Percentiles rank a stretch among this genome's conserved stretches.
phyloP scores from a whole-genome alignment of 345 rosid genomes.

The Lepidium didymum region DNA sequence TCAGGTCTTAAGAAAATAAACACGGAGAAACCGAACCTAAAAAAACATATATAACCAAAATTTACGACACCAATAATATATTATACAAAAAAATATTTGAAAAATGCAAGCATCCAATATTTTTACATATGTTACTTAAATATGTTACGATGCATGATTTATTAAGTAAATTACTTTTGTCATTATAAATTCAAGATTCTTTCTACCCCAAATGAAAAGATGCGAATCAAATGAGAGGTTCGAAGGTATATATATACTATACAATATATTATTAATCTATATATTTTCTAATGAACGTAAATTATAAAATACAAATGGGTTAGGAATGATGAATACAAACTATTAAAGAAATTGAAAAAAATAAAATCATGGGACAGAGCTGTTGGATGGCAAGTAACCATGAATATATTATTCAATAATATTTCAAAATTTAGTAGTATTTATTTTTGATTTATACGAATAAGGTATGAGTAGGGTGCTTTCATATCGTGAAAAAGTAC shows the following conservation, averaged over 20 bases:
- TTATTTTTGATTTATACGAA: not conserved
- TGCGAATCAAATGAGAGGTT: not conserved
- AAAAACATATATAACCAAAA: too few species aligned
- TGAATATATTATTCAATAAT: not conserved
- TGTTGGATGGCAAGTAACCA: not conserved
- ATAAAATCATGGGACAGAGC: not conserved
- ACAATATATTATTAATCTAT: not conserved
- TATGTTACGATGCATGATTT: too few species aligned
- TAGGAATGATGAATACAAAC: not conserved
- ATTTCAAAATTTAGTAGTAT: not conserved
- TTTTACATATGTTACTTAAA: too few species aligned
- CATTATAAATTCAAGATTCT: not conserved
- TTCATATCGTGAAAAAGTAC: slow-evolving; percentile 2
- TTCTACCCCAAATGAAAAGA: not conserved
- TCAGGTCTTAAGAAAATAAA: too few species aligned
- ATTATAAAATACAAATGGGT: not conserved
- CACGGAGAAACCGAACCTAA: too few species aligned
- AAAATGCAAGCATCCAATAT: too few species aligned
- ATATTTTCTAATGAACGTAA: not conserved
- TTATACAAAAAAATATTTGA: too few species aligned
- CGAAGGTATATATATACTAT: not conserved
- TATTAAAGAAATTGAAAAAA: not conserved
- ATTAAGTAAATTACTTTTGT: not conserved
- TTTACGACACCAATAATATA: too few species aligned
- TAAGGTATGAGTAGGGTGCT: slow-evolving; percentile 8